Evolutionary conservation across 164 flowering plant species (phyloP).

Genomic region (Sedum album): DNA sequence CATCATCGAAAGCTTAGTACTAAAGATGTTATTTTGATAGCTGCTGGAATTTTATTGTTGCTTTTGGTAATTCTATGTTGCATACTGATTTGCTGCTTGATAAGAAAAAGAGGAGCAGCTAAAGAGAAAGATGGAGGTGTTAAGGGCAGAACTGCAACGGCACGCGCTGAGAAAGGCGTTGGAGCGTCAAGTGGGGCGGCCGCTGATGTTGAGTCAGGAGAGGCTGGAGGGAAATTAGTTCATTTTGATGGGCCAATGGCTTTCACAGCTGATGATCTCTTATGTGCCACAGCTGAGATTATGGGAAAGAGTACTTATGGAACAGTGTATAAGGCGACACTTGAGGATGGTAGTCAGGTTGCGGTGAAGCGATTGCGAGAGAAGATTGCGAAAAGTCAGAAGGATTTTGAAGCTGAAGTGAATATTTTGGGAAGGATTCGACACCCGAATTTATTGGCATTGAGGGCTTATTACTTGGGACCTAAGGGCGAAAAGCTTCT

Average conservation of each 20-base stretch:
- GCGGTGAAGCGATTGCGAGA: constrained; percentile 93
- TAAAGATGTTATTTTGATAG: constrained; percentile 69
- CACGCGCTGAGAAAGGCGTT: constrained; percentile 18
- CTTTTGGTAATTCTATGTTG: constrained; percentile 56
- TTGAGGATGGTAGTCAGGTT: constrained; percentile 82
- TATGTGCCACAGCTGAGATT: constrained; percentile 95
- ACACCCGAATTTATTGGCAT: constrained; percentile 72
- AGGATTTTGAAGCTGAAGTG: constrained; percentile 77
- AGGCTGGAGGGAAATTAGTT: constrained; percentile 82
- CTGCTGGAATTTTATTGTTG: constrained; percentile 51
- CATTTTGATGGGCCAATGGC: constrained; percentile 87
- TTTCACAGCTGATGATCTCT: constrained; percentile 85
- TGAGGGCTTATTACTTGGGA: constrained; percentile 90
- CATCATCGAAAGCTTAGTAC: constrained; percentile 35
- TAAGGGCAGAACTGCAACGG: constrained; percentile 14
- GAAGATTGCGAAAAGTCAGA: constrained; percentile 66
- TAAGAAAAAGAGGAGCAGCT: constrained; percentile 37
- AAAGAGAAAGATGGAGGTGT: constrained; percentile 22
- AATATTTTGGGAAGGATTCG: constrained; percentile 67
- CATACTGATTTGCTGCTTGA: constrained; percentile 54
- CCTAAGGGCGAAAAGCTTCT: constrained; percentile 98
- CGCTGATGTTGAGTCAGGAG: constrained; percentile 46
- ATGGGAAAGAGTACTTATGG: constrained; percentile 97
- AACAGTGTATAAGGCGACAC: constrained; percentile 83
- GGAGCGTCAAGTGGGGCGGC: constrained; percentile 17